Evolutionary conservation across 805 yeast species (phyloP), one percentile per base, ranked within the genome.

Genomic region (Kregervanrija delftensis): DNA sequence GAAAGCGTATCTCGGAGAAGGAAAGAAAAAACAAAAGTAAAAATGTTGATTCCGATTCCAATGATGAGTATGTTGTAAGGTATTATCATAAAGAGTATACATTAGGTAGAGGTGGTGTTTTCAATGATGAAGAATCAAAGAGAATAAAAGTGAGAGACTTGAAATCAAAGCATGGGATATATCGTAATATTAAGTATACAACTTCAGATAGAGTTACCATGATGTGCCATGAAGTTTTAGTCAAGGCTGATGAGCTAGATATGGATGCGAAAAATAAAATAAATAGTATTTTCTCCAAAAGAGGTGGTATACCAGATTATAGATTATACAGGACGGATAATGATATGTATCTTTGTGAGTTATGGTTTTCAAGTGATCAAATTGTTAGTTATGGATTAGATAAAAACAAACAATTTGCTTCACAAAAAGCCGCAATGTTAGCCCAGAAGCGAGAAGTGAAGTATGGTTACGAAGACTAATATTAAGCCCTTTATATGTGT

Each of bases 371-470:
- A 8, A 40, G 33, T 10, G 33, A 13, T 4, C 52, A 52, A 33
- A 48, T 49, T 30, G 51, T 52, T 3, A n/a, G 44, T 6, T 51
- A 49, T 39, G 56, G 56, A 8, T 17, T 51, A 8, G 52, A 50
- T 11, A 15, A 28, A 13, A 48, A 36, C 17, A 52, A 49, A 16
- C 40, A 41, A 22, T 34, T 42, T 31, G 42, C 56, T 2, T 40
- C 50, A n/a, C 56, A 51, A 30, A 43, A 51, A 35, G 56, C 56
- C 28, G 56, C 56, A 5, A 49, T 47, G 41, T 22, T 50, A 28
- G 53, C 53, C 1, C 35, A 36, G 33, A 47, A 47, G 10, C 34
- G 53, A 13, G 53, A 50, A 22, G 46, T 41, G 13, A 42, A 41
- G n/a, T 50, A 45, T 13, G 53, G 44, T 2, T 40, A 40, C n/a